phyloP scores from a whole-genome alignment of 2,329 filamentous ascomycete genomes.

The Colletotrichum trifolii region DNA sequence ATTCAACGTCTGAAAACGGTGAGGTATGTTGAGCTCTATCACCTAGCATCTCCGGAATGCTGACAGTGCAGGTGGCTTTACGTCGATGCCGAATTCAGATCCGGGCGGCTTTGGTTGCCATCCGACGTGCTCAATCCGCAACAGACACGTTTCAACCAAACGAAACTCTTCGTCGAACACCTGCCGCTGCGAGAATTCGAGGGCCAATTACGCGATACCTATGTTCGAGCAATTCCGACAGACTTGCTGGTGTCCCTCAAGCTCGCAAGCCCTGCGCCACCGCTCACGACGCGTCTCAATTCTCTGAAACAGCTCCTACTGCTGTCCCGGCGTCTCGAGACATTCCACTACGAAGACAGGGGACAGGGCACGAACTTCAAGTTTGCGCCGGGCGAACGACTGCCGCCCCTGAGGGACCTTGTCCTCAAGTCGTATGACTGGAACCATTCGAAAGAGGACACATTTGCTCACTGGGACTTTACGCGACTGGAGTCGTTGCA shows the following conservation, averaged over 20 bases:
- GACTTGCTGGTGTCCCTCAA: constrained; percentile 52
- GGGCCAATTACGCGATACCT: constrained; percentile 47
- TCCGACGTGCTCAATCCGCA: constrained; percentile 50
- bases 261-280: constrained; percentile 51
- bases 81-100: constrained; percentile 44
- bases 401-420: constrained; percentile 56
- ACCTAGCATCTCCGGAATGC: no score
- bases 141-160: constrained; percentile 43
- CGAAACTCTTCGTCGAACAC: constrained; percentile 53
- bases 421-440: constrained; percentile 61
- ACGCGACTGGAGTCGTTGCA: constrained; percentile 53
- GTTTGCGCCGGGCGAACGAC: constrained; percentile 51
- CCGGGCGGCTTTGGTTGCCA: constrained; percentile 49
- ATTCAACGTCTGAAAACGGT: constrained; percentile 52
- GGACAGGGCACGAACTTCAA: constrained; percentile 58
- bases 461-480: constrained; percentile 58
- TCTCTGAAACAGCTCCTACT: constrained; percentile 57
- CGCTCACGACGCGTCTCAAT: constrained; percentile 52
- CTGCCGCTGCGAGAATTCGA: constrained; percentile 53
- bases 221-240: constrained; percentile 53
- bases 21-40: constrained; percentile 46
- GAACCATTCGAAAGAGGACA: constrained; percentile 53
- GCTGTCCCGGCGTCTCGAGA: constrained; percentile 47
- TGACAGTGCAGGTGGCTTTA: constrained; percentile 52
- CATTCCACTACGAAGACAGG: constrained; percentile 55